Percentiles rank a stretch among this genome's conserved stretches.
These are phyloP conservation scores for Sphaceloma murrayae DNA, from an alignment of 2,329 filamentous ascomycete genomes.

Conservation along the genomic window DNA sequence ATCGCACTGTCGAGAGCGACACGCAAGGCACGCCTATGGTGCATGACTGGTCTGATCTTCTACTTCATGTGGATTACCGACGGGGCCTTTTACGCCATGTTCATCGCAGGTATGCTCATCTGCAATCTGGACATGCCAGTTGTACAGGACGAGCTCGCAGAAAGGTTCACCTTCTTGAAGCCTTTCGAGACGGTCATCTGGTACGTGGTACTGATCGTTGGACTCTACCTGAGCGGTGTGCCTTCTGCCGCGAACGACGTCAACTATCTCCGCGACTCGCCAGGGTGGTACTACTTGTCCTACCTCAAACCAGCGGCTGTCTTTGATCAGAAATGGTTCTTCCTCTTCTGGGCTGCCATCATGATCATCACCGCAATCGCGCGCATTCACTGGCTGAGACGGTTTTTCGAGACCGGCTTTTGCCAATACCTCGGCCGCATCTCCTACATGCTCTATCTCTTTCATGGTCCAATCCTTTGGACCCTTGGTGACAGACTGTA, in stretches of 20 bases:
- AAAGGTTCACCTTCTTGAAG: slow-evolving; percentile 38
- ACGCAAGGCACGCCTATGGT: slow-evolving; percentile 46
- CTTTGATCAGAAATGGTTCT: slow-evolving; percentile 29
- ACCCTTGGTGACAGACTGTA: slow-evolving; percentile 55
- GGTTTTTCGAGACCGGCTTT: slow-evolving; percentile 49
- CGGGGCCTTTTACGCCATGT: slow-evolving; percentile 33
- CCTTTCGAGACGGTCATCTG: slow-evolving; percentile 42
- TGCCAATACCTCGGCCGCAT: slow-evolving; percentile 55
- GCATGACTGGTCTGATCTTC: slow-evolving; percentile 38
- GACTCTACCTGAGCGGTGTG: slow-evolving; percentile 42
- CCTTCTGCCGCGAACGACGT: slow-evolving; percentile 13
- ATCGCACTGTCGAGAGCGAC: slow-evolving; percentile 50
- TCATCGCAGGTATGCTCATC: slow-evolving; percentile 8
- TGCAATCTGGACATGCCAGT: slow-evolving; percentile 11
- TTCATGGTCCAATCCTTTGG: slow-evolving; percentile 54
- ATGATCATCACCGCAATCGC: slow-evolving; percentile 42
- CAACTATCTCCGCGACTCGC: slow-evolving; percentile 20
- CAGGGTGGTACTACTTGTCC: slow-evolving; percentile 53
- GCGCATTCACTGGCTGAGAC: slow-evolving; percentile 48
- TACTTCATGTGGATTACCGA: slow-evolving; percentile 63
- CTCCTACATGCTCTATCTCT: slow-evolving; percentile 54
- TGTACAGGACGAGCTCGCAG: slow-evolving; percentile 41
- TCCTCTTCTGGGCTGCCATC: slow-evolving; percentile 13
- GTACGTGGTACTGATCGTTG: slow-evolving; percentile 43
- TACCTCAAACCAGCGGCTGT: slow-evolving; percentile 36